Conservation (phyloP, 768 basidiomycete species). For the Erythrobasidium yunnanense region DNA sequence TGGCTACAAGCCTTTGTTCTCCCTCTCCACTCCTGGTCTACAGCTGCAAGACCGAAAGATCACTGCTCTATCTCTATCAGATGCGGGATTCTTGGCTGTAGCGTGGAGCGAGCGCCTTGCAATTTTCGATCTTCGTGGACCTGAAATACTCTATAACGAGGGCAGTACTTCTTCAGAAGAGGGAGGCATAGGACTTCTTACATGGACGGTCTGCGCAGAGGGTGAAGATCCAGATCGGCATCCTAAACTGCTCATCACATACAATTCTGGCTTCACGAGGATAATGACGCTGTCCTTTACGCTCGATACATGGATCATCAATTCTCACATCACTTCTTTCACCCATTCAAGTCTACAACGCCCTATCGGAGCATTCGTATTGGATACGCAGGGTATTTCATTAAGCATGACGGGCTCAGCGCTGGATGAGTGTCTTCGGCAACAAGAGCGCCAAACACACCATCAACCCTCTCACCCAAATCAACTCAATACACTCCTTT, state of each 20-base stretch:
- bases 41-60: neutral
- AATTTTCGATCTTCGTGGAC: conserved; percentile 64
- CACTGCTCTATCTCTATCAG: conserved; percentile 51
- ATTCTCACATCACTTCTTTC: conserved; percentile 40
- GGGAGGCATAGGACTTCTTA: conserved; percentile 50
- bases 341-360: conserved; percentile 42
- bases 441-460: neutral
- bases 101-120: conserved; percentile 56
- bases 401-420: neutral
- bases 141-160: conserved; percentile 52
- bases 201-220: conserved; percentile 57
- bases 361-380: conserved; percentile 41
- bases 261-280: conserved; percentile 52
- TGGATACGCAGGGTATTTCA: conserved; percentile 38
- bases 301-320: conserved; percentile 44
- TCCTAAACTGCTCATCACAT: conserved; percentile 54
- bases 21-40: neutral
- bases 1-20: conserved; percentile 18
- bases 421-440: conserved; percentile 11
- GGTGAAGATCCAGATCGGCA: conserved; percentile 47
- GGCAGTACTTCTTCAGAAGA: conserved; percentile 46
- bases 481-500: conserved; percentile 29
- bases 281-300: conserved; percentile 51
- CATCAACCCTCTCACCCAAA: conserved; percentile 1
- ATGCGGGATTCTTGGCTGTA: conserved; percentile 69